These are phyloP conservation scores for Polyporus tsugae DNA, from an alignment of 1,284 basidiomycete species.

Conservation along the genomic window DNA sequence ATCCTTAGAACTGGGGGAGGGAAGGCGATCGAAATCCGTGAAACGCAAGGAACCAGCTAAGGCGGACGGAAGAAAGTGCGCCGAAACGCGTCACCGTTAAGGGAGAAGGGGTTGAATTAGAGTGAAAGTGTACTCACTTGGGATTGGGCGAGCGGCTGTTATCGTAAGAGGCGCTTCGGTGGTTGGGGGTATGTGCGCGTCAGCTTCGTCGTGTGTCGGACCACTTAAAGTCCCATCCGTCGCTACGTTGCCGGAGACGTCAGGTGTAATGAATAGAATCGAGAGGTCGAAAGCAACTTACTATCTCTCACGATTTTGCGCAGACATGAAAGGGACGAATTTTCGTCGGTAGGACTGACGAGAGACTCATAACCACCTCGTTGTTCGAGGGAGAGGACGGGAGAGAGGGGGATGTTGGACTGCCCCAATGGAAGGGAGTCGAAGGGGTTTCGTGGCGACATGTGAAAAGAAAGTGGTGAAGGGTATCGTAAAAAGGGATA, in stretches of 20 bases:
- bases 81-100: background rate
- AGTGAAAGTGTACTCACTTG: background rate
- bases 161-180: background rate
- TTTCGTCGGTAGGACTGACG: background rate
- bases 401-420: conserved; percentile 3
- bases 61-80: background rate
- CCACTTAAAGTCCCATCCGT: background rate
- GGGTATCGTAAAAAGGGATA: background rate
- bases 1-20: background rate
- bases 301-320: background rate
- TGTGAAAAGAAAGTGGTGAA: background rate
- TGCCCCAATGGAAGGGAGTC: background rate
- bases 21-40: background rate
- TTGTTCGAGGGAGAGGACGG: conserved; percentile 1
- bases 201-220: background rate
- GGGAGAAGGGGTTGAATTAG: too few relatives aligned
- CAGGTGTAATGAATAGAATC: background rate
- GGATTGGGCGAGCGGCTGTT: background rate
- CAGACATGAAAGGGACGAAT: background rate
- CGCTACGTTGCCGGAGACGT: background rate
- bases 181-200: background rate
- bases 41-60: conserved; percentile 1
- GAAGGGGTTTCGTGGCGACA: background rate
- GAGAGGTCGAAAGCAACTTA: background rate
- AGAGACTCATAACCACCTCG: background rate